Evolutionary conservation across 345 rosid species (phyloP).

Genomic region (Acer yangbiense): DNA sequence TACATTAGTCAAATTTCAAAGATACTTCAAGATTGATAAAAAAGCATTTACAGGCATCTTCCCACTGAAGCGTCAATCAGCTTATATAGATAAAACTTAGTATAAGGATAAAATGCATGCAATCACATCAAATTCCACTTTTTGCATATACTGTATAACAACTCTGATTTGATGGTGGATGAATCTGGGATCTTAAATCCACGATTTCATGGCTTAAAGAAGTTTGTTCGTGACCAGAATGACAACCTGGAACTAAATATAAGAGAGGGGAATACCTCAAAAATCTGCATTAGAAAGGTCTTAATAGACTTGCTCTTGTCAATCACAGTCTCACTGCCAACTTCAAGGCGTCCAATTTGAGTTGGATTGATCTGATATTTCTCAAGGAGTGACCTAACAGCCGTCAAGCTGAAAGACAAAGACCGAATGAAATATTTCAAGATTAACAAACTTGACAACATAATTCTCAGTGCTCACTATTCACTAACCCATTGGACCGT

Average conservation of each 20-base stretch:
- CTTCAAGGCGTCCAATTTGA: slow-evolving; percentile 62
- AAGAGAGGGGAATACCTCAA: slow-evolving; percentile 54
- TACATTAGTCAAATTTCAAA: background rate
- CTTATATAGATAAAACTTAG: background rate
- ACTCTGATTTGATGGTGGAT: background rate
- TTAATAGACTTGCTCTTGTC: slow-evolving; percentile 98
- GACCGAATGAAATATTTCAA: background rate
- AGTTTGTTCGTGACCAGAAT: background rate
- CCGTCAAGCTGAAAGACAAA: slow-evolving; percentile 18
- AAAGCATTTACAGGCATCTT: background rate
- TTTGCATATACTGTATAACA: background rate
- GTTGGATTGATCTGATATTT: slow-evolving; percentile 22
- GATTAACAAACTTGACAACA: background rate
- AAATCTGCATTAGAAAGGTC: slow-evolving; percentile 94
- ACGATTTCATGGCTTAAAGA: slow-evolving; percentile 5
- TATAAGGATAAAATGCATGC: background rate
- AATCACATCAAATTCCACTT: background rate
- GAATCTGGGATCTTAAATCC: background rate
- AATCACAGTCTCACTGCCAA: slow-evolving; percentile 95
- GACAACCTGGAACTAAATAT: background rate
- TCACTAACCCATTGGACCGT: background rate
- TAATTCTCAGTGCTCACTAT: background rate
- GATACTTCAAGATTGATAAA: too few species aligned
- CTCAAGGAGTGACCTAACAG: slow-evolving; percentile 31
- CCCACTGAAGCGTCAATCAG: background rate